Evolutionary conservation across 2,329 filamentous ascomycete species (phyloP).

Genomic region (Neofusicoccum kwambonambiense): DNA sequence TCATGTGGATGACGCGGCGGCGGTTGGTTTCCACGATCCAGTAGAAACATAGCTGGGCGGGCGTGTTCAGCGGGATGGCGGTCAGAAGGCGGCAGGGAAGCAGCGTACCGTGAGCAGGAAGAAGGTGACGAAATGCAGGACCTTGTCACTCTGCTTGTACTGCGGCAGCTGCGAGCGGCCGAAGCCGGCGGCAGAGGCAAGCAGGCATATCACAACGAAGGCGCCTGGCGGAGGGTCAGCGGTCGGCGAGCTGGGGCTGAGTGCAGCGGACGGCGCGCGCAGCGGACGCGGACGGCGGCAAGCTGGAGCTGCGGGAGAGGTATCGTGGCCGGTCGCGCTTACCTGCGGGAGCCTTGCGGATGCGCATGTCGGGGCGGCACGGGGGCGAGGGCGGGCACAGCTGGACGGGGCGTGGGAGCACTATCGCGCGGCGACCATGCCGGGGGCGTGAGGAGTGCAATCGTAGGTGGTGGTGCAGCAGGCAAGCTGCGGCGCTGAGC

Average conservation of each 20-base stretch:
- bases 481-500: not conserved
- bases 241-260: not conserved
- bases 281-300: not conserved
- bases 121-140: conserved; percentile 83
- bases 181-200: conserved; percentile 72
- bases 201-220: conserved; percentile 60
- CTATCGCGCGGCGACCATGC: conserved; percentile 15
- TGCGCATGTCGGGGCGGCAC: conserved; percentile 61
- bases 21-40: conserved; percentile 93
- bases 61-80: not conserved
- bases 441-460: not conserved
- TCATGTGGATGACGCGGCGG: conserved; percentile 79
- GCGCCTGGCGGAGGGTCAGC: conserved; percentile 32
- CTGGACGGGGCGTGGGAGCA: not conserved
- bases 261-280: not conserved
- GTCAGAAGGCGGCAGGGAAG: not conserved
- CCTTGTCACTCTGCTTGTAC: conserved; percentile 77
- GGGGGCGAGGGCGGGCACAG: not conserved
- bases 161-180: conserved; percentile 54
- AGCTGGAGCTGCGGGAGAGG: not conserved
- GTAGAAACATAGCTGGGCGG: conserved; percentile 68
- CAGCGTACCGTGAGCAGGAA: conserved; percentile 72
- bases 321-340: conserved; percentile 35
- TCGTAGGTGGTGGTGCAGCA: not conserved
- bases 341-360: conserved; percentile 88